Evolutionary conservation across 139 green algal species (phyloP), one percentile per base, ranked within the genome.

Genomic region (Ostreobium quekettii): DNA sequence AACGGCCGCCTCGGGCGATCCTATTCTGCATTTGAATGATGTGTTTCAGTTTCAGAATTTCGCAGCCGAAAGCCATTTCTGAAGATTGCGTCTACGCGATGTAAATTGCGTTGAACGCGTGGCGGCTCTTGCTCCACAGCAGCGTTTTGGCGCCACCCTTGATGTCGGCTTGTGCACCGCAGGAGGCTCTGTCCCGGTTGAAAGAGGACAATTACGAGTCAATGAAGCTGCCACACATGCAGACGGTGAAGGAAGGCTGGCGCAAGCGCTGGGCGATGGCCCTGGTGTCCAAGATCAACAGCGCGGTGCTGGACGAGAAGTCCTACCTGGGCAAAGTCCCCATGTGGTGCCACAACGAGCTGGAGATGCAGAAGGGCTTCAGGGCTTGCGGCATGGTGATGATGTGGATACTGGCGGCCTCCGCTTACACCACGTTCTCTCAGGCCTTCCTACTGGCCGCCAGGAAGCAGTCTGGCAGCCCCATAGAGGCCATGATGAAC

Each of bases 211-310:
- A 26, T 26, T 53, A 53, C 19, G 42, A 53, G 15, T 19, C 11
- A 26, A 19, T 53, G 15, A 19, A 53, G 15, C 11, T 53, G 42
- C 15, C 15, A 19, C 15, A 53, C 42, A 53, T 53, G 15, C 15
- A 53, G 15, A 53, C 19, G 42, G 19, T 53, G 15, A 53, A 53
- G 19, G 42, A 53, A 19, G 42, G 42, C 42, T 53, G 42, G 42
- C 42, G 19, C 15, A 53, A 19, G 42, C 11, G 19, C 11, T 53
- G 42, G 42, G 15, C 15, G 15, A 53, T 26, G 15, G 42, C 42
- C 19, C 42, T 53, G 42, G 42, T 53, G 11, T 53, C 42, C 42
- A 53, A 53, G 42, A 53, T 53, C 42, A 53, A 53, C 42, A 53
- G 19, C 15, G 19, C 42, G 11, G 42, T 26, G 19, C 11, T 53